Evolutionary conservation across 805 yeast species (phyloP).

Genomic region (Saccharomycopsis malanga): DNA sequence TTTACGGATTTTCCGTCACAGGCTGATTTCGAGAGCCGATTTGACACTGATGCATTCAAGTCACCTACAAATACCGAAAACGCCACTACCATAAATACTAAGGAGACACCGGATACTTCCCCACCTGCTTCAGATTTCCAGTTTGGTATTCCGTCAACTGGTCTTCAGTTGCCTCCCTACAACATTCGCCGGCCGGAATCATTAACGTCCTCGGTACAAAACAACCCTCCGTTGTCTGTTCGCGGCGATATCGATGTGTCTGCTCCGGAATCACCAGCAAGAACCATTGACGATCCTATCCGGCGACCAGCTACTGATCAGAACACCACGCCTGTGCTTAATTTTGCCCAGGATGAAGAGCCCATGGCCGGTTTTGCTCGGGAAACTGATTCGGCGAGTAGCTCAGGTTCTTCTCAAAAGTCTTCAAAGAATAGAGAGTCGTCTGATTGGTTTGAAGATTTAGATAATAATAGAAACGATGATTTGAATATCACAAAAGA

Average conservation of each 20-base stretch:
- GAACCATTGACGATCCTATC: conserved; percentile 4
- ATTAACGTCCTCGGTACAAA: conserved; percentile 82
- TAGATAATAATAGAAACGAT: background rate
- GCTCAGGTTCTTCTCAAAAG: background rate
- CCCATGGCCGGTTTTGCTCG: too few species aligned
- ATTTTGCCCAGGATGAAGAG: too few species aligned
- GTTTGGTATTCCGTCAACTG: conserved; percentile 7
- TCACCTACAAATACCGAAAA: conserved; percentile 21
- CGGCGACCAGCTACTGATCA: background rate
- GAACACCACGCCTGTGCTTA: background rate
- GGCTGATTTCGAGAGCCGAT: conserved; percentile 21
- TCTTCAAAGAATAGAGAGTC: background rate
- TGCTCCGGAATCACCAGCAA: conserved; percentile 12
- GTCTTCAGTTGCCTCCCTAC: conserved; percentile 34
- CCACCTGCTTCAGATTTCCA: conserved; percentile 21
- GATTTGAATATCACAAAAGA: background rate
- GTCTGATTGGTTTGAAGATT: conserved; percentile 13
- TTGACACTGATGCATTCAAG: conserved; percentile 8
- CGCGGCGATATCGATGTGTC: conserved; percentile 59
- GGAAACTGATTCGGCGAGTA: background rate
- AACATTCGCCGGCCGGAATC: conserved; percentile 58
- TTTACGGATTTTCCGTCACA: conserved; percentile 21
- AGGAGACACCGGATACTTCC: conserved; percentile 23
- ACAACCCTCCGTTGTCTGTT: conserved; percentile 86
- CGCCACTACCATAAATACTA: conserved; percentile 24